Conservation (phyloP, 805 yeast genomes). For the Candida methanosorbosa region DNA sequence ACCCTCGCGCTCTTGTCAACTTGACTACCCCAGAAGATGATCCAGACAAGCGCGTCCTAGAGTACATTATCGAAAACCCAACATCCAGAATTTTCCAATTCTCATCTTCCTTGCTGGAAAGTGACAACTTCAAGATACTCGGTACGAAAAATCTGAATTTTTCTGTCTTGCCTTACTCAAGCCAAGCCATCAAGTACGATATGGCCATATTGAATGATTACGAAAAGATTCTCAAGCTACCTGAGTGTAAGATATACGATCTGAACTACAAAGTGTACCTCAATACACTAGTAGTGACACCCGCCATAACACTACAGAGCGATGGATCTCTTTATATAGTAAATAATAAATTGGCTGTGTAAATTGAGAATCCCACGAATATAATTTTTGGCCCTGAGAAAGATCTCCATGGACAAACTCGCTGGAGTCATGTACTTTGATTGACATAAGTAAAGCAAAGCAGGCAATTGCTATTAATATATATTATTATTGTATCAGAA, state of each 20-base stretch:
- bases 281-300: slow-evolving; percentile 37
- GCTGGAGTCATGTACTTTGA: no score
- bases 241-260: slow-evolving; percentile 59
- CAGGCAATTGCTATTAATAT: no score
- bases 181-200: slow-evolving; percentile 32
- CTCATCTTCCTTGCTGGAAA: slow-evolving; percentile 16
- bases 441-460: no score
- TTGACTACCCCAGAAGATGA: slow-evolving; percentile 12
- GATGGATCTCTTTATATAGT: slow-evolving; percentile 17
- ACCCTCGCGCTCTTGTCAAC: slow-evolving; percentile 57
- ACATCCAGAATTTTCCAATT: slow-evolving; percentile 63
- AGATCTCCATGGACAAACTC: no score
- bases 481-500: no score
- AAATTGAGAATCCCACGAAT: no score
- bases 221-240: slow-evolving; percentile 33
- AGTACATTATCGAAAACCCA: slow-evolving; percentile 64
- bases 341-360: not conserved
- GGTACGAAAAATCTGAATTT: slow-evolving; percentile 26
- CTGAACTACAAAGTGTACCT: slow-evolving; percentile 57
- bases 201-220: slow-evolving; percentile 10
- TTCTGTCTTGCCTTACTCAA: slow-evolving; percentile 56
- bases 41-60: slow-evolving; percentile 21
- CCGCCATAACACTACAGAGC: slow-evolving; percentile 16
- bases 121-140: slow-evolving; percentile 14
- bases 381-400: no score